Percentiles rank a stretch among this genome's conserved stretches.
Conservation (phyloP, 257 asterid genomes). For the Paraleonurus japonicus region DNA sequence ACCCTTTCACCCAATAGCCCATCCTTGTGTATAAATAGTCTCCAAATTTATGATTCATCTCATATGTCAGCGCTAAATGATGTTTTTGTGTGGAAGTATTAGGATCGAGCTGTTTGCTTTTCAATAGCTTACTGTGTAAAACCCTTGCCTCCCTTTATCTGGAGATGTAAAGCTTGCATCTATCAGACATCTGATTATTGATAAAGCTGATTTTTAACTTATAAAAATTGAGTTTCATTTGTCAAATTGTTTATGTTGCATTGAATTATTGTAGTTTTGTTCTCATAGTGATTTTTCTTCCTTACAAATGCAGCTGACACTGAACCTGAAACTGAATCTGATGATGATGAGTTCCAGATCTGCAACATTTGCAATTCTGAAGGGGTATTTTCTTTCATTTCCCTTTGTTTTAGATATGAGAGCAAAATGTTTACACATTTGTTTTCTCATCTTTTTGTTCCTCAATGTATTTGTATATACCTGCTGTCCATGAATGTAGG, state of each 20-base stretch:
- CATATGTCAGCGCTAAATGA: constrained; percentile 5
- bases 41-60: background rate
- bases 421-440: constrained; percentile 5
- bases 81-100: constrained; percentile 5
- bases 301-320: constrained; percentile 65
- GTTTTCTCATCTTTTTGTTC: background rate
- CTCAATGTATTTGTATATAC: background rate
- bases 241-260: background rate
- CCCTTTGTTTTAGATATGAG: constrained; percentile 7
- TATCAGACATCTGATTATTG: background rate
- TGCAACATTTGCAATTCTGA: constrained; percentile 86
- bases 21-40: background rate
- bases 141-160: background rate
- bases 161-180: constrained; percentile 6
- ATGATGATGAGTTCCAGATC: constrained; percentile 97
- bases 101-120: background rate
- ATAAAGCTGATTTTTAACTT: constrained; percentile 14
- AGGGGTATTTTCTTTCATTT: constrained; percentile 50
- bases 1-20: background rate
- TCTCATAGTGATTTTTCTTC: constrained; percentile 25
- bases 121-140: background rate
- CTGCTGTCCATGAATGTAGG: constrained; percentile 46
- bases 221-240: background rate
- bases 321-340: constrained; percentile 71
- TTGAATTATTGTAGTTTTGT: constrained; percentile 11